These are phyloP conservation scores for Bretziella fagacearum DNA, from an alignment of 2,329 filamentous ascomycete species.

Conservation along the genomic window DNA sequence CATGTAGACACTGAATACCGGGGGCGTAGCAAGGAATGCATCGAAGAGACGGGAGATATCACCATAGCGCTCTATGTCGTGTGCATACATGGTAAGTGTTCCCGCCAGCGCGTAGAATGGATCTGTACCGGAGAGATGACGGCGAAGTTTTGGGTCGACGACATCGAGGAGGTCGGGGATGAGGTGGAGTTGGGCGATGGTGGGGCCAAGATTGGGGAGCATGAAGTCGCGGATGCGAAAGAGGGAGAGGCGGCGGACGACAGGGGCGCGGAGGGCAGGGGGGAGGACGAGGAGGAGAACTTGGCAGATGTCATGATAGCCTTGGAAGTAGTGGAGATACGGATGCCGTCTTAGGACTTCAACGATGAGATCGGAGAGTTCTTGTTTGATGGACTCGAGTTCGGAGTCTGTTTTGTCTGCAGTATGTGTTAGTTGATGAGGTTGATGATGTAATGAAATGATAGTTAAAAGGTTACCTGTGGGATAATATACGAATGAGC, in stretches of 20 bases:
- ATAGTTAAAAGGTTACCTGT: conserved; percentile 34
- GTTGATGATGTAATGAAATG: conserved; percentile 5
- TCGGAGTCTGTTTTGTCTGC: conserved; percentile 36
- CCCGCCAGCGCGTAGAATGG: conserved; percentile 91
- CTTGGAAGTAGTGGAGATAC: conserved; percentile 88
- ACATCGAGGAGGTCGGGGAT: conserved; percentile 64
- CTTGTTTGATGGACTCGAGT: conserved; percentile 51
- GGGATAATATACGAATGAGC: conserved; percentile 96
- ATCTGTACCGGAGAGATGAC: conserved; percentile 59
- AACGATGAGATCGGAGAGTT: conserved; percentile 66
- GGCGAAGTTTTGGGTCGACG: conserved; percentile 54
- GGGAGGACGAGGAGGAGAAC: conserved; percentile 79
- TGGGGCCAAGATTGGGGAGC: conserved; percentile 71
- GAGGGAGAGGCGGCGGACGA: conserved; percentile 66
- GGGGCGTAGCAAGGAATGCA: conserved; percentile 70
- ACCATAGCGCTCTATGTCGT: conserved; percentile 79
- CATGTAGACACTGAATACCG: conserved; percentile 78
- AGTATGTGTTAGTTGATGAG: background rate
- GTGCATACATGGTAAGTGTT: conserved; percentile 88
- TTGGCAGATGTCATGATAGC: conserved; percentile 96
- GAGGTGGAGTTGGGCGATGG: conserved; percentile 68
- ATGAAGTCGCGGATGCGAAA: conserved; percentile 94
- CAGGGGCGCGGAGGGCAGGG: conserved; percentile 37
- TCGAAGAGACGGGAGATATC: conserved; percentile 88
- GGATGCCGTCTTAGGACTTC: conserved; percentile 66